Percentiles rank a stretch among this genome's conserved stretches.
Conservation (phyloP, 202 grass and related monocot species). For the Bolboschoenoplectus hybrid region DNA sequence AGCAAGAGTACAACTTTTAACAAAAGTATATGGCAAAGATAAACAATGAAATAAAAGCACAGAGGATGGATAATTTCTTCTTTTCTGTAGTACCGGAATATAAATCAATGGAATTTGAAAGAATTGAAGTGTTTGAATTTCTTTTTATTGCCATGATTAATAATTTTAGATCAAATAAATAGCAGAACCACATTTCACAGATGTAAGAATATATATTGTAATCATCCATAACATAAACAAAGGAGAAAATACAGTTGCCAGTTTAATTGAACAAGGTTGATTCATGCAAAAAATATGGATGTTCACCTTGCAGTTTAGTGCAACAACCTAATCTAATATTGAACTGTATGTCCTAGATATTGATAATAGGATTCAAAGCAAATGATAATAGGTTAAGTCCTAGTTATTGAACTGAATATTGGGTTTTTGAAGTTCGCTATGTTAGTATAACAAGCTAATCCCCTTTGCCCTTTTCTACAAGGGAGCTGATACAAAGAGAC, state of each 20-base stretch:
- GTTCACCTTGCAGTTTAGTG: neutral
- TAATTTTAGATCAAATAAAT: slow-evolving; percentile 17
- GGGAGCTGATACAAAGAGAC: no score
- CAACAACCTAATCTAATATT: neutral
- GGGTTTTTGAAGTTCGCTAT: neutral
- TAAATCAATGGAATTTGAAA: neutral
- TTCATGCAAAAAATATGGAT: neutral
- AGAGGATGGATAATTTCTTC: neutral
- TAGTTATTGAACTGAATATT: neutral
- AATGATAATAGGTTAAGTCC: neutral
- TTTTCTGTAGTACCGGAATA: neutral
- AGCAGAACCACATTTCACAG: slow-evolving; percentile 12
- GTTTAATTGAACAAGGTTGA: slow-evolving; percentile 21
- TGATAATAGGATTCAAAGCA: neutral
- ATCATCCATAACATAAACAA: neutral
- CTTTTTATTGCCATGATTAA: neutral
- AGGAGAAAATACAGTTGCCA: neutral
- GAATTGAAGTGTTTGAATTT: neutral
- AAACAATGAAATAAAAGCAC: slow-evolving; percentile 8
- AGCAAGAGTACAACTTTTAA: neutral
- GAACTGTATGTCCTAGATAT: neutral
- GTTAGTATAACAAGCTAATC: neutral
- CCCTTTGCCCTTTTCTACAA: neutral
- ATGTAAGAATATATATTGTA: neutral
- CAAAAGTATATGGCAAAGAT: neutral